phyloP scores from a whole-genome alignment of 2,329 filamentous ascomycete species.

The Sclerotinia subarctica region DNA sequence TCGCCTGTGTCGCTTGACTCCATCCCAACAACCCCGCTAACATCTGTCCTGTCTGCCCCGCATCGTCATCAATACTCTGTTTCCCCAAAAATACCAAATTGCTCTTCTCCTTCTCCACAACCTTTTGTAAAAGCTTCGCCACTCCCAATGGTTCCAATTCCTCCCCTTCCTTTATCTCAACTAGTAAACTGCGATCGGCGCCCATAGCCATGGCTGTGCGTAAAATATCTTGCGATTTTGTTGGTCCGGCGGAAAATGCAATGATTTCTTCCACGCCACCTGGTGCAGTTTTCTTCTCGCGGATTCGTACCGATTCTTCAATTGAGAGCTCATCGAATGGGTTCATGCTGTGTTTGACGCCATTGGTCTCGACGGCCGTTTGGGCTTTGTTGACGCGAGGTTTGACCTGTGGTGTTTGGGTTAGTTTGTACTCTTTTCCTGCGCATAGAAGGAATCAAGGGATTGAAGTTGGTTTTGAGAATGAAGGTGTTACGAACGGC shows the following conservation, averaged over 20 bases:
- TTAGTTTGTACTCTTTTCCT: neutral
- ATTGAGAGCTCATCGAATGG: conserved; percentile 98
- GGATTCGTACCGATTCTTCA: conserved; percentile 92
- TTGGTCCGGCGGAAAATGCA: conserved; percentile 80
- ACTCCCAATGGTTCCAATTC: conserved; percentile 87
- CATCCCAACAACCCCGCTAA: conserved; percentile 87
- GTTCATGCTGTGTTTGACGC: conserved; percentile 98
- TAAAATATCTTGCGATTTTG: conserved; percentile 83
- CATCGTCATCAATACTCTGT: conserved; percentile 97
- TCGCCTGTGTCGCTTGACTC: conserved; percentile 93
- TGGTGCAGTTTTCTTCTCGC: conserved; percentile 74
- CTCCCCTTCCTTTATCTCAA: conserved; percentile 72
- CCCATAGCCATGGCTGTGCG: conserved; percentile 99
- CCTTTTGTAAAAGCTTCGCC: conserved; percentile 80
- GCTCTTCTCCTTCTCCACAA: conserved; percentile 78
- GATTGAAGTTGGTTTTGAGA: neutral
- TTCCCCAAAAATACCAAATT: conserved; percentile 95
- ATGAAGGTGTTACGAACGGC: conserved; percentile 49
- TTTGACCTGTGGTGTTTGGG: conserved; percentile 52
- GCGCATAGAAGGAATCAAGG: neutral
- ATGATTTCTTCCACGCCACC: conserved; percentile 86
- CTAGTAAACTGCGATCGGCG: conserved; percentile 85
- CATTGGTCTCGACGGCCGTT: conserved; percentile 86
- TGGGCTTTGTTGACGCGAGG: conserved; percentile 67
- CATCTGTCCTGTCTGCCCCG: conserved; percentile 96